These are phyloP conservation scores for Anthostomella pinea DNA, from an alignment of 2,329 filamentous ascomycete species.

Conservation along the genomic window DNA sequence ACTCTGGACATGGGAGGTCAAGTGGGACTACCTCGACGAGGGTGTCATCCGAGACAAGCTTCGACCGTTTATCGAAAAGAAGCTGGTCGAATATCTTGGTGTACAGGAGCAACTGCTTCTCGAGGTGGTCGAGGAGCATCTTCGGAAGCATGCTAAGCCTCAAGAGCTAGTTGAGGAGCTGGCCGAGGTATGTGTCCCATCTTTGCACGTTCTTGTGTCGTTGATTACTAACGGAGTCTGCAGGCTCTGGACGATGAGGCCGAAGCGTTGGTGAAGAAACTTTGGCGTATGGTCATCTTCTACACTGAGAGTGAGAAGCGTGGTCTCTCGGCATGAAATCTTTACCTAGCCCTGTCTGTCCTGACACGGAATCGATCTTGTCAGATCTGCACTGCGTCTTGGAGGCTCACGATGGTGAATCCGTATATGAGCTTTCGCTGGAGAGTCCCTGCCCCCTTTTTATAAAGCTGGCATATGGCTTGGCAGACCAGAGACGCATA, in stretches of 20 bases:
- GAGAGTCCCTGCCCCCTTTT: too few species aligned
- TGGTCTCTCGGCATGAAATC: conserved; percentile 66
- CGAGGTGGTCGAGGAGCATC: conserved; percentile 84
- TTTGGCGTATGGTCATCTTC: conserved; percentile 99
- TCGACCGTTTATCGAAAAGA: conserved; percentile 94
- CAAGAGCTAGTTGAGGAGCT: conserved; percentile 79
- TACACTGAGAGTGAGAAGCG: conserved; percentile 93
- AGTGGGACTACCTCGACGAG: conserved; percentile 89
- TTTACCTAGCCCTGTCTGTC: too few species aligned
- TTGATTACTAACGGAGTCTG: conserved; percentile 29
- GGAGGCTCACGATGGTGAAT: too few species aligned
- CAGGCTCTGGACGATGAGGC: conserved; percentile 92
- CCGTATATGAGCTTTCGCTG: too few species aligned
- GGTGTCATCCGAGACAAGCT: conserved; percentile 79
- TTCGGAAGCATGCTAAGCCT: conserved; percentile 73
- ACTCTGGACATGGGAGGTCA: conserved; percentile 88
- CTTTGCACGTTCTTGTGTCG: conserved; percentile 1
- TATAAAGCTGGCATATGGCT: too few species aligned
- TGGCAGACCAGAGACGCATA: too few species aligned
- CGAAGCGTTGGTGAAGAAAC: conserved; percentile 88
- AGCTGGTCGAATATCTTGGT: conserved; percentile 93
- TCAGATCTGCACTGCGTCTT: too few species aligned
- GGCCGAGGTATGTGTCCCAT: conserved; percentile 63
- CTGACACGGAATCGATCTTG: too few species aligned
- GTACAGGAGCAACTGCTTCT: conserved; percentile 96